Base-by-base conservation (phyloP, 1,284 basidiomycete species). In the Moesziomyces parantarcticus region DNA sequence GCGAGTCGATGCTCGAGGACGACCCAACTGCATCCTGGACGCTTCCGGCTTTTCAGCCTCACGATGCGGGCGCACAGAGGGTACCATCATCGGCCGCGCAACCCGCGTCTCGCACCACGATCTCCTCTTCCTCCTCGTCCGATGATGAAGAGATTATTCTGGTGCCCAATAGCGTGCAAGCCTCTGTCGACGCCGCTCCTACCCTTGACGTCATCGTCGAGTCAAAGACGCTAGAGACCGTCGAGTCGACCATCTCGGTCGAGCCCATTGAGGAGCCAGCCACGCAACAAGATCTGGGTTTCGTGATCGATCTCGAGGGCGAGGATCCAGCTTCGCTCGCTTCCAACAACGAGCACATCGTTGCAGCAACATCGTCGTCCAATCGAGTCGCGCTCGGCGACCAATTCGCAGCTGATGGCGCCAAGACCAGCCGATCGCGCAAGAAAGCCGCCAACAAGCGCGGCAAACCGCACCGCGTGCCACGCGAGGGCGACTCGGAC, bases 401-500 rank as follows among this genome's bases (percentile, higher is more conserved):
- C 23, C 14, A n/a, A 8, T 4, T 5, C 34, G 34, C n/a, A 26
- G 51, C 53, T 43, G 26, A 43, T 39, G 13, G 41, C 5, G 10
- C 49, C 20, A 32, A 26, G 5, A 20, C 54, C 25, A 60, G 50
- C 18, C 9, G 50, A 2, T 40, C 48, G n/a, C 50, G 49, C 25
- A 71, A 61, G 53, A 60, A 54, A 23, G 26, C 42, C 11, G 18
- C 45, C 18, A 18, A 34, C 20, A 60, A 50, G 41, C 47, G 29
- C 18, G 22, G 34, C 36, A 68, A 72, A 45, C 56, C 54, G 23
- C 59, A 42, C 9, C 58, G 58, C 48, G 43, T 70, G 23, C 75
- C 78, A 4, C 70, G 78, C 21, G 70, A 72, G 46, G 78, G 67
- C 39, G 79, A 81, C 39, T 78, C 76, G 13, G 79, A 81, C 46